Evolutionary conservation across 2,329 filamentous ascomycete species (phyloP).

Genomic region (Pseudogymnoascus sp.): DNA sequence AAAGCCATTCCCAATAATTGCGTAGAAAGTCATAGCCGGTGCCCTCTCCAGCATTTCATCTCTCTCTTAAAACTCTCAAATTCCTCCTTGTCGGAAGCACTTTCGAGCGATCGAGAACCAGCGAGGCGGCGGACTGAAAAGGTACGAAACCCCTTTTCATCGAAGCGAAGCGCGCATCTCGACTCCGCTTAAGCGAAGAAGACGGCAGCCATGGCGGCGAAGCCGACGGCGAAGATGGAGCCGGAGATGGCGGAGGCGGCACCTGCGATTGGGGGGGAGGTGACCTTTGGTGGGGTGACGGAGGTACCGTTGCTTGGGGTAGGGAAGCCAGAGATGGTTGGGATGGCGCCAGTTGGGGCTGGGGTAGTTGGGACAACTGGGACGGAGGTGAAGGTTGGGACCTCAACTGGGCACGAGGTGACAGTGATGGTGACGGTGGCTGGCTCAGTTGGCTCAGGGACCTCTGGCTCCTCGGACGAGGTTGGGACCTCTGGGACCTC

Average conservation of each 20-base stretch:
- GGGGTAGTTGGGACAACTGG: slow-evolving; percentile 2
- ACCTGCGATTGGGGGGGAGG: slow-evolving; percentile 21
- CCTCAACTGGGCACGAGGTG: slow-evolving; percentile 32
- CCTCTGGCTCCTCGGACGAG: slow-evolving; percentile 15
- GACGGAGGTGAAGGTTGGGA: slow-evolving; percentile 15
- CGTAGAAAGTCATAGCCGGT: not conserved
- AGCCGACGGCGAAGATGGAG: slow-evolving; percentile 27
- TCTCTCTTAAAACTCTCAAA: too few relatives aligned
- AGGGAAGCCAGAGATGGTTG: slow-evolving; percentile 15
- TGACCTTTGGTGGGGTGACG: slow-evolving; percentile 14
- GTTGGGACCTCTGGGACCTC: slow-evolving; percentile 22
- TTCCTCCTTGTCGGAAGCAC: not conserved
- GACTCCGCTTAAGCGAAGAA: slow-evolving; percentile 29
- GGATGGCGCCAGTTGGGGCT: not conserved
- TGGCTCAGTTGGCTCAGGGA: slow-evolving; percentile 13
- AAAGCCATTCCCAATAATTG: slow-evolving; percentile 7
- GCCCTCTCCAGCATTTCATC: not conserved
- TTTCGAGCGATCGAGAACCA: too few relatives aligned
- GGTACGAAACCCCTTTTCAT: not conserved
- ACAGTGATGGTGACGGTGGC: slow-evolving; percentile 32
- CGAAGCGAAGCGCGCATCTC: not conserved
- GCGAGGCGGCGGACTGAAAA: slow-evolving; percentile 1
- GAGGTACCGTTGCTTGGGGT: slow-evolving; percentile 15
- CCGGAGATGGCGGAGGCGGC: slow-evolving; percentile 26
- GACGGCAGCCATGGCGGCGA: slow-evolving; percentile 23